Percentiles rank a stretch among this genome's conserved stretches.
These are phyloP conservation scores for Cyphellophora europaea DNA, from an alignment of 2,329 filamentous ascomycete species.

Conservation along the genomic window DNA sequence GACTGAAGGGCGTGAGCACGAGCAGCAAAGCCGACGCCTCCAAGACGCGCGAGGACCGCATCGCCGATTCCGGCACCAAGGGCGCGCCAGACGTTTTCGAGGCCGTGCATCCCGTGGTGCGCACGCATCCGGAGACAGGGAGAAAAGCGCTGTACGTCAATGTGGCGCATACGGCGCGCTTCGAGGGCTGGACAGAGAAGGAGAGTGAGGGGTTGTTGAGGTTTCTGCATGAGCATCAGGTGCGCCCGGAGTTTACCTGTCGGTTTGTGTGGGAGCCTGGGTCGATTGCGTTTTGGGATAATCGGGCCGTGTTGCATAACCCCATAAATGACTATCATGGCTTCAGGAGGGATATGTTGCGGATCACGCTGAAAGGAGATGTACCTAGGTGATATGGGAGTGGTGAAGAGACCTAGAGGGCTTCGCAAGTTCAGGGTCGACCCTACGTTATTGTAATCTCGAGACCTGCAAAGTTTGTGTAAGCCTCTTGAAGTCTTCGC, in stretches of 20 bases:
- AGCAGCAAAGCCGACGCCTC: slow-evolving; percentile 16
- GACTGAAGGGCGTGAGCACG: slow-evolving; percentile 19
- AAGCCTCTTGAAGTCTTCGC: too few species aligned
- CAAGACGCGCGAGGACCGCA: slow-evolving; percentile 21
- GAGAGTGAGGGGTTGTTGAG: slow-evolving; percentile 19
- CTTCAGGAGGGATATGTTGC: slow-evolving; percentile 13
- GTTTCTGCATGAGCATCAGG: slow-evolving; percentile 18
- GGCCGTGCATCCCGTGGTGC: slow-evolving; percentile 24
- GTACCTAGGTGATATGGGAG: slow-evolving; percentile 8
- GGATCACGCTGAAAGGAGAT: slow-evolving; percentile 15
- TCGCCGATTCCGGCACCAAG: slow-evolving; percentile 13
- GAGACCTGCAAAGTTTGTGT: too few species aligned
- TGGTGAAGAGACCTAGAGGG: too few species aligned
- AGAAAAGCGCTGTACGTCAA: slow-evolving; percentile 27
- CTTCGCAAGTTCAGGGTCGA: too few species aligned
- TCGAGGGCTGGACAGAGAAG: slow-evolving; percentile 20
- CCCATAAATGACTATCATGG: slow-evolving; percentile 18
- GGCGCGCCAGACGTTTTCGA: slow-evolving; percentile 11
- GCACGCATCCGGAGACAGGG: slow-evolving; percentile 26
- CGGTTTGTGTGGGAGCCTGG: slow-evolving; percentile 43
- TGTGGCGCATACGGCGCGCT: slow-evolving; percentile 22
- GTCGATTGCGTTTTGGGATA: slow-evolving; percentile 44
- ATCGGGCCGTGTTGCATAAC: slow-evolving; percentile 24
- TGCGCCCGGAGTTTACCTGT: slow-evolving; percentile 17
- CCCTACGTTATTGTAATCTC: too few species aligned